phyloP scores from a whole-genome alignment of 805 yeast genomes.

The Candida silvatica region DNA sequence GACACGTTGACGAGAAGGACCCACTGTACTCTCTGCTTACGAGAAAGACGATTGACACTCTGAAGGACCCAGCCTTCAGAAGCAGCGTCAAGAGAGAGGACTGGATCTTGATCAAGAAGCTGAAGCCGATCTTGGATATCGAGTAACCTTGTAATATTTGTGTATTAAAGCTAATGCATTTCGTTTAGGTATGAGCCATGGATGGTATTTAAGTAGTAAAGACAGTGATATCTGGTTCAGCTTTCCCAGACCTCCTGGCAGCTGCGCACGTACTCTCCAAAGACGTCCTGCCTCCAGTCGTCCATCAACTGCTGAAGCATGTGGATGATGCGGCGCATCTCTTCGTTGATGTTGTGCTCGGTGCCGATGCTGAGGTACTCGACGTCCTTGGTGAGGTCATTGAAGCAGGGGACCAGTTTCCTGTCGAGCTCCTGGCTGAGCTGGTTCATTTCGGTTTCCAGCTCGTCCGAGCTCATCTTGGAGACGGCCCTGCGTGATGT shows the following conservation, averaged over 20 bases:
- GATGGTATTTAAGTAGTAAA: no score
- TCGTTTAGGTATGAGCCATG: no score
- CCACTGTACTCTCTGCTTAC: slow-evolving; percentile 81
- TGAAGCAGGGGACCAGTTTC: slow-evolving; percentile 40
- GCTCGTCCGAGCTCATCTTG: slow-evolving; percentile 13
- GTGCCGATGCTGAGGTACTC: slow-evolving; percentile 33
- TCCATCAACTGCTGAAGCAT: slow-evolving; percentile 11
- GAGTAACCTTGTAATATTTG: slow-evolving; percentile 12
- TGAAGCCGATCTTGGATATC: slow-evolving; percentile 85
- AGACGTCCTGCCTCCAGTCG: slow-evolving; percentile 19
- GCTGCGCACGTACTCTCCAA: slow-evolving; percentile 15
- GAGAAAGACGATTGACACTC: slow-evolving; percentile 89
- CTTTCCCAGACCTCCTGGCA: slow-evolving; percentile 19
- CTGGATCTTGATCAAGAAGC: slow-evolving; percentile 84
- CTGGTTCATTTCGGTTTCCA: slow-evolving; percentile 13
- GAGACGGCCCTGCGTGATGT: slow-evolving; percentile 8
- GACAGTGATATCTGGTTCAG: no score
- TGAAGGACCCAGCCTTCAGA: slow-evolving; percentile 97
- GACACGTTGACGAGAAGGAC: slow-evolving; percentile 95
- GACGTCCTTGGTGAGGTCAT: slow-evolving; percentile 34
- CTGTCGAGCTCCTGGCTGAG: slow-evolving; percentile 21
- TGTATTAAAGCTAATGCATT: no score
- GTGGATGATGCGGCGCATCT: slow-evolving; percentile 10
- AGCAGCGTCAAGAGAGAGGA: slow-evolving; percentile 90
- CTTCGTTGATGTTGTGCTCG: slow-evolving; percentile 27